These are phyloP conservation scores for Sporothrix brasiliensis DNA, from an alignment of 2,329 filamentous ascomycete genomes.

Conservation along the genomic window DNA sequence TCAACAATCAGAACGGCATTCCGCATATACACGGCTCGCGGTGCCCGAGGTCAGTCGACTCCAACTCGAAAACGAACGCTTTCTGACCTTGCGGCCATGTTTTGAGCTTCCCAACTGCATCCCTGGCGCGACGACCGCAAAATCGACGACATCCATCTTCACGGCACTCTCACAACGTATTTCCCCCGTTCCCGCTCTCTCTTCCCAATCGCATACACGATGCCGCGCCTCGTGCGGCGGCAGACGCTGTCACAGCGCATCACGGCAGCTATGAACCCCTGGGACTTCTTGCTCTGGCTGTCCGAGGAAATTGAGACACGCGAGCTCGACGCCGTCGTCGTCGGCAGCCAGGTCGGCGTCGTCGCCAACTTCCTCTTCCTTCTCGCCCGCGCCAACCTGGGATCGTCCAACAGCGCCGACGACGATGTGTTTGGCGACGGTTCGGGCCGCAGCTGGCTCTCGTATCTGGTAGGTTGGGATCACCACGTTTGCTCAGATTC, in stretches of 20 bases:
- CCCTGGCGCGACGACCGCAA: background rate
- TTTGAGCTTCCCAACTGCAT: conserved; percentile 9
- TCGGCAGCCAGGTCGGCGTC: conserved; percentile 75
- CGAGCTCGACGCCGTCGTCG: conserved; percentile 83
- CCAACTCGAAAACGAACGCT: background rate
- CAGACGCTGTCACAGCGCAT: conserved; percentile 80
- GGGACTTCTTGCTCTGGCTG: conserved; percentile 87
- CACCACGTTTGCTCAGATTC: conserved; percentile 24
- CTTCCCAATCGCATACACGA: conserved; percentile 42
- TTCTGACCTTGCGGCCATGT: background rate
- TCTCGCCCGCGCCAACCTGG: conserved; percentile 77
- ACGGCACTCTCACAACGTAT: background rate
- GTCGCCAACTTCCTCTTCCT: conserved; percentile 78
- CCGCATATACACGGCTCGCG: background rate
- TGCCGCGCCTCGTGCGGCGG: conserved; percentile 80
- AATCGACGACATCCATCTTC: background rate
- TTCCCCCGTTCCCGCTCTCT: background rate
- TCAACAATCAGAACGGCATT: background rate
- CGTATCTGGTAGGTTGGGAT: conserved; percentile 34
- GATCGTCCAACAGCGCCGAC: conserved; percentile 52
- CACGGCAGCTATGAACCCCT: conserved; percentile 77
- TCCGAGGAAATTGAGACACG: conserved; percentile 91
- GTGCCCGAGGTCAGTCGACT: background rate
- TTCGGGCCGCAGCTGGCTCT: conserved; percentile 35
- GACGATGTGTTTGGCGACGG: conserved; percentile 79